Base-by-base conservation (phyloP, 1,139 yeast genomes). In the Sugiyamaella paludigena region DNA sequence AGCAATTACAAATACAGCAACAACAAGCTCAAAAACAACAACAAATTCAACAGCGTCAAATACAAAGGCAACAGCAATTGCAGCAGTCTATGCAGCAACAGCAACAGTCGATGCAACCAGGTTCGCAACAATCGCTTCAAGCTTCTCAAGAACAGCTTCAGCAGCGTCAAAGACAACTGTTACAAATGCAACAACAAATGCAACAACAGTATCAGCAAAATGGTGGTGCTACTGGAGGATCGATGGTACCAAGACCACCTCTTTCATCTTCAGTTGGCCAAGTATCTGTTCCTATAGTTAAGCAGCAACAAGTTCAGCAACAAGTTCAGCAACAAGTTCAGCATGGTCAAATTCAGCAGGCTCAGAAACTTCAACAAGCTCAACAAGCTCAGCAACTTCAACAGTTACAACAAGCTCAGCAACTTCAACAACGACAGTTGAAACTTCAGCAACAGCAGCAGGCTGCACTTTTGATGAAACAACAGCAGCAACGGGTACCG, bases 241-340 rank as follows among this genome's bases (percentile, higher is more conserved):
- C 33, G 3, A 12, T 19, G 24, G 24, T 19, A 19, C 24, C 24
- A 19, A 19, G 24, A 19, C 24, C 24, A 19, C 24, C 24, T 19
- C 24, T 19, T 19, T 19, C 24, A 19, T 19, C 24, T 19, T 19
- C 24, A 4, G 24, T 19, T 19, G 24, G 24, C 5, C 24, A 19
- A 19, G 24, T 19, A 19, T 19, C 24, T 19, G 24, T 19, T 19
- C 24, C 24, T 19, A 5, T 19, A 5, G 5, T 19, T 19, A 19
- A 58, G 40, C 62, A 59, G 24, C 58, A 55, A n/a, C 61, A 57
- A 26, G 60, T 65, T 39, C 63, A 60, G 44, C 58, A 54, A 39
- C 59, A 59, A 40, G 55, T 55, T 31, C 52, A 49, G 41, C 65
- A 59, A 43, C 61, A 53, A 45, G 55, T 54, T 36, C 64, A 55